A percentile compares a stretch with the other conserved stretches of the same genome.
phyloP scores from a whole-genome alignment of 108 stramenopile genomes.

The Cyclotella choctawhatcheeana region DNA sequence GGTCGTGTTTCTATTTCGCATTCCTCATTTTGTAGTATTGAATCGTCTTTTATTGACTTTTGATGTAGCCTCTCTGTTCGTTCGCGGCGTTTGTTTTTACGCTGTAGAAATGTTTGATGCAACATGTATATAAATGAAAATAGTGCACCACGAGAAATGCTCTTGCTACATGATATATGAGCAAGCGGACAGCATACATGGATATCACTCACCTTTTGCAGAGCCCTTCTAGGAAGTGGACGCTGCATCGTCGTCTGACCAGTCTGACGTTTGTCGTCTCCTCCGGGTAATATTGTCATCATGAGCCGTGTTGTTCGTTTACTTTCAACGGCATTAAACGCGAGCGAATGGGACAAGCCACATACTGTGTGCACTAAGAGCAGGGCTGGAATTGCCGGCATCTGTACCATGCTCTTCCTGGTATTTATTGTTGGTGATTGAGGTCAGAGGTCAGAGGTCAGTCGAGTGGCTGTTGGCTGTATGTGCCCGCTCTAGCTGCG shows the following conservation, averaged over 20 bases:
- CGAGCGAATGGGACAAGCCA: too few relatives aligned
- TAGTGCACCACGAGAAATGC: neutral
- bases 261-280: neutral
- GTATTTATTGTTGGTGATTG: too few relatives aligned
- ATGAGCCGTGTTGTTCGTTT: neutral
- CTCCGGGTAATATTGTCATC: neutral
- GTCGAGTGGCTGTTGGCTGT: too few relatives aligned
- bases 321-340: neutral
- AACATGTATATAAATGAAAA: conserved; percentile 2
- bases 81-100: conserved; percentile 37
- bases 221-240: conserved; percentile 59
- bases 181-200: too few relatives aligned
- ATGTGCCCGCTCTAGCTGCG: too few relatives aligned
- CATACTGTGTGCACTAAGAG: too few relatives aligned
- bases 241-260: conserved; percentile 22
- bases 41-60: conserved; percentile 9
- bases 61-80: conserved; percentile 12
- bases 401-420: too few relatives aligned
- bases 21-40: conserved; percentile 17
- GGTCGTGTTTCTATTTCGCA: conserved; percentile 70
- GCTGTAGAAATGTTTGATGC: conserved; percentile 14
- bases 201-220: conserved; percentile 65
- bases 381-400: too few relatives aligned
- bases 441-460: too few relatives aligned
- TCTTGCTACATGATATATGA: neutral